Base-by-base conservation (phyloP, 1,284 basidiomycete genomes). In the Coriolopsis trogii region DNA sequence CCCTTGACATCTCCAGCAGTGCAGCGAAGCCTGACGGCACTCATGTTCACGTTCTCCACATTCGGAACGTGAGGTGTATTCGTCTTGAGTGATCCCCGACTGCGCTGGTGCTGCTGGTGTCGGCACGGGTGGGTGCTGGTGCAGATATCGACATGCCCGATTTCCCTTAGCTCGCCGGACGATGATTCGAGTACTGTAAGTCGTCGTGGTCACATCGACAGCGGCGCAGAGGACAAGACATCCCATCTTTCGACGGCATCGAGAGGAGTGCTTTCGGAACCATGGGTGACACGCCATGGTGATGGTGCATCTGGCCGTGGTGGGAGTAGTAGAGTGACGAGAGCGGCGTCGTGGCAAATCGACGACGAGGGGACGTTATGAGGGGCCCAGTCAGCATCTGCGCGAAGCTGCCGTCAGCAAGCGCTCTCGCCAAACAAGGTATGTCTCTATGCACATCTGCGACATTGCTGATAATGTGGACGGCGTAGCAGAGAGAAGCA, bases 1-100 rank as follows among this genome's bases (percentile, higher is more conserved):
- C 29, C 13, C 1, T 30, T 24, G 13, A n/a, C n/a, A n/a, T n/a
- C n/a, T n/a, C n/a, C n/a, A n/a, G n/a, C n/a, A n/a, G n/a, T n/a
- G n/a, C n/a, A n/a, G n/a, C n/a, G n/a, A n/a, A n/a, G n/a, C n/a
- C n/a, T n/a, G n/a, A n/a, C 12, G 12, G 3, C 23, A 46, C 49
- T 51, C 26, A 51, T 44, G 30, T 51, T 44, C 18, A 39, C 36
- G 37, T 34, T 39, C 21, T 12, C 6, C n/a, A n/a, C n/a, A 6
- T n/a, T 16, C 43, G 15, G 21, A 12, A 6, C 34, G 9, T 7
- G 23, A 70, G 46, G 86, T 76, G 57, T 84, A 77, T 39, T 82
- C 77, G 9, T 64, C 62, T 34, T 51, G 48, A 50, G 36, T 55
- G 42, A 48, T 39, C 29, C 45, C 40, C 28, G 49, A 41, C 36